Evolutionary conservation across 768 basidiomycete genomes (phyloP), one percentile per base, ranked within the genome.

Genomic region (Gymnopilus junonius): DNA sequence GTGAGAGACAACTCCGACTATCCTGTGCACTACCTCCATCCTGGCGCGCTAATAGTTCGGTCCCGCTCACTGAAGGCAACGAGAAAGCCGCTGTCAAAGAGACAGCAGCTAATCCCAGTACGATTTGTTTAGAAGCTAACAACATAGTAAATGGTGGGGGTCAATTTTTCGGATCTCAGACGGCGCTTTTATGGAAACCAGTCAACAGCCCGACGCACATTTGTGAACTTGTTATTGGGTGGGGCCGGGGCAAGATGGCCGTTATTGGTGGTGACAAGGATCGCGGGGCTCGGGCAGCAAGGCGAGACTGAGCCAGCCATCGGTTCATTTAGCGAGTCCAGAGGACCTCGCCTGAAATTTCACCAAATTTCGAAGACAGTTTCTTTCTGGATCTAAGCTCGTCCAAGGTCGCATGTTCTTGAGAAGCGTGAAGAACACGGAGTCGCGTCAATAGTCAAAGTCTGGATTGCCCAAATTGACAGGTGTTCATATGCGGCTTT

Each of bases 1-100:
- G 15, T 25, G 54, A 55, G n/a, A 55, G 54, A 17, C 54, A 55
- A 27, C 54, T 55, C 12, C 54, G 54, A 39, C 54, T 55, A 39
- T 55, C 54, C 15, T 55, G 54, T 12, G 34, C 54, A 20, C 3
- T 8, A 37, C 39, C 54, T 8, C 4, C 48, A 8, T 12, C n/a
- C 54, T 55, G 54, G 11, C 54, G 54, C 23, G 54, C 34, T 4
- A 39, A 15, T 8, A 55, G 2, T 20, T 55, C 21, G 23, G 12
- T 10, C 4, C 8, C 21, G 4, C 21, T 21, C 7, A 21, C 4
- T 55, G 54, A 55, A 7, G 34, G 34, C 34, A 55, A 10, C 31
- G 34, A 14, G 8, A 23, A n/a, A n/a, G 48, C 54, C 15, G 35
- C 32, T 4, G n/a, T 20, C 32, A 55, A 14, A 14, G 54, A 25